Evolutionary conservation across 176 grass and related monocot species (phyloP), one percentile per base, ranked within the genome.

Genomic region (Saccharum officinarum): DNA sequence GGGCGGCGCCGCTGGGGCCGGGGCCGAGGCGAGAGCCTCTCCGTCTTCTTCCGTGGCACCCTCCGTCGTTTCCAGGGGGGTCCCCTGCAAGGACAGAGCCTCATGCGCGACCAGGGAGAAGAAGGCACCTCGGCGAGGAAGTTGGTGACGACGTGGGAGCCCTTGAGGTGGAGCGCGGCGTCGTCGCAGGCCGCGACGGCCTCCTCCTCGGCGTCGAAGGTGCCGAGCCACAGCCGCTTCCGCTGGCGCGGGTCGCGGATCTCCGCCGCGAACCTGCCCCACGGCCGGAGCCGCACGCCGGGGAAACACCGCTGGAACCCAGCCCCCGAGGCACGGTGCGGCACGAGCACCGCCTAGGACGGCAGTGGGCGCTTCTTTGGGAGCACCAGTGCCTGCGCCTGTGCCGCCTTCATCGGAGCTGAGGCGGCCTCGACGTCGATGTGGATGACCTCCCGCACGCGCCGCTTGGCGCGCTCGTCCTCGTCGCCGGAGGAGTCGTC

Each of bases 131-230:
- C 11, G 10, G 59, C 45, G 8, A 86, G 74, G 81, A 87, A 87
- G 68, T 82, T 91, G 50, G 72, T 87, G 76, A 94, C 84, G 50
- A 84, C 92, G n/a, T 23, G 55, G 25, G 84, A 61, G 10, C 89
- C 87, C 81, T 89, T 91, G 49, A 94, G 78, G 33, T 80, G 82
- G 13, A 94, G 33, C 47, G 89, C 92, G n/a, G 87, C 89, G 68
- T 76, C 42, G 81, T 94, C 89, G 77, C 92, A 94, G 5, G 85
- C 92, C 16, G 84, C 89, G 67, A 90, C 93, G 13, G 93, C 93
- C 62, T 95, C 93, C 88, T 98, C 91, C 33, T 93, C 93, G 57
- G 93, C 92, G 93, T 98, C 96, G 88, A 98, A 98, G 83, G 96
- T 98, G 69, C 93, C 96, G 23, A 98, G 96, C 96, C 96, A 98